Percentiles rank a stretch among this genome's conserved stretches.
phyloP scores from a whole-genome alignment of 306 rosid genomes.

The Cucumis cinereus region DNA sequence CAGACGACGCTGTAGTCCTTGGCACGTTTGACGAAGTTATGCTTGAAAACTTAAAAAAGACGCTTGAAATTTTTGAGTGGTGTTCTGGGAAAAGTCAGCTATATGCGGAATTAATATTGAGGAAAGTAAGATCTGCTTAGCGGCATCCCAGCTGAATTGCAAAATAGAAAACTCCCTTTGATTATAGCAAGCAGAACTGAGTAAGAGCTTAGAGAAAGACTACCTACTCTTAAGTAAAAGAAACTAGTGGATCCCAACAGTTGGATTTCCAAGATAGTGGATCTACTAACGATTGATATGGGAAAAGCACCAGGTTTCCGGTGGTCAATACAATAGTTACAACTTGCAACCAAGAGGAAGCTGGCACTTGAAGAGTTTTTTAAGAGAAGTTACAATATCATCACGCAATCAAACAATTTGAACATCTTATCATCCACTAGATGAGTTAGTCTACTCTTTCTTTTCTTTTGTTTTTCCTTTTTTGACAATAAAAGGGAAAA shows the following conservation, averaged over 20 bases:
- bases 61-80: too few species aligned
- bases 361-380: not conserved
- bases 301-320: not conserved
- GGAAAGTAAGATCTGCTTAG: too few species aligned
- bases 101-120: too few species aligned
- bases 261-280: not conserved
- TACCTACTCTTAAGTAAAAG: not conserved
- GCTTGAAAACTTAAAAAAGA: too few species aligned
- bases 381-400: not conserved
- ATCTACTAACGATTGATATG: not conserved
- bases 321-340: not conserved
- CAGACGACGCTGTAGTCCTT: too few species aligned
- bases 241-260: not conserved
- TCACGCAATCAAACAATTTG: not conserved
- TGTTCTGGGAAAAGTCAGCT: too few species aligned
- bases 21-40: too few species aligned
- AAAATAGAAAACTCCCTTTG: not conserved
- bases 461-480: not conserved
- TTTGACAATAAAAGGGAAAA: not conserved
- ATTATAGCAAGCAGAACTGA: not conserved
- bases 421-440: not conserved
- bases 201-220: not conserved
- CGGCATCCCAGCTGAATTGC: too few species aligned
- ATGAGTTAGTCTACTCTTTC: not conserved
- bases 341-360: not conserved